Evolutionary conservation across 1,284 basidiomycete species (phyloP).

Genomic region (Malassezia caprae): DNA sequence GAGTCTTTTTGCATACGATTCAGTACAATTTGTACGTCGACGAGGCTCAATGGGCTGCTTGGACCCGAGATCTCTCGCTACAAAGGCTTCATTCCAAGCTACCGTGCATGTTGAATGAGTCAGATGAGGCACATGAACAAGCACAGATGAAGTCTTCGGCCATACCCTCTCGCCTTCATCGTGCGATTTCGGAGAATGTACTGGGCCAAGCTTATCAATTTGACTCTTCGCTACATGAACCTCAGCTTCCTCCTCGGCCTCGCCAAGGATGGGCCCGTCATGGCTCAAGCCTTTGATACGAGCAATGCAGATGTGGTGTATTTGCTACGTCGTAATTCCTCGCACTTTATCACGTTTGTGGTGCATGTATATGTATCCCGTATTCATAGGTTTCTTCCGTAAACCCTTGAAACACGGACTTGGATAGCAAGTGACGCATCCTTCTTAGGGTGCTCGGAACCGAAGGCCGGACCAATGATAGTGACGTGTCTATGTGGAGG

Average conservation of each 20-base stretch:
- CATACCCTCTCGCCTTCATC: conserved; percentile 7
- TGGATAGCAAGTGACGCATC: neutral
- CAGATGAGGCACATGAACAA: neutral
- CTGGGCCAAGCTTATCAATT: conserved; percentile 14
- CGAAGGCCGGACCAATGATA: neutral
- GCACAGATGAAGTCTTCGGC: neutral
- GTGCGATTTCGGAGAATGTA: conserved; percentile 15
- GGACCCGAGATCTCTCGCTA: conserved; percentile 27
- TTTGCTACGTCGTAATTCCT: neutral
- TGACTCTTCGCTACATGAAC: conserved; percentile 3
- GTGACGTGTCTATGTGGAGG: too few relatives aligned
- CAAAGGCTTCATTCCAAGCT: neutral
- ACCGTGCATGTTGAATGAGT: neutral
- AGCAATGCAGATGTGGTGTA: neutral
- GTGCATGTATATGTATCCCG: neutral
- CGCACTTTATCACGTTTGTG: neutral
- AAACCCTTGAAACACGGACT: neutral
- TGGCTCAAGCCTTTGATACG: neutral
- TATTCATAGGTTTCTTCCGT: neutral
- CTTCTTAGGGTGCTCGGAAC: neutral
- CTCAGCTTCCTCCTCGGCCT: neutral
- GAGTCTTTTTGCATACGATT: conserved; percentile 49
- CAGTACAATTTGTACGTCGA: conserved; percentile 49
- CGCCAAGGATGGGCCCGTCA: neutral
- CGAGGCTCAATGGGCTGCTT: conserved; percentile 31